These are phyloP conservation scores for Emergomyces orientalis DNA, from an alignment of 2,329 filamentous ascomycete species.

Conservation along the genomic window DNA sequence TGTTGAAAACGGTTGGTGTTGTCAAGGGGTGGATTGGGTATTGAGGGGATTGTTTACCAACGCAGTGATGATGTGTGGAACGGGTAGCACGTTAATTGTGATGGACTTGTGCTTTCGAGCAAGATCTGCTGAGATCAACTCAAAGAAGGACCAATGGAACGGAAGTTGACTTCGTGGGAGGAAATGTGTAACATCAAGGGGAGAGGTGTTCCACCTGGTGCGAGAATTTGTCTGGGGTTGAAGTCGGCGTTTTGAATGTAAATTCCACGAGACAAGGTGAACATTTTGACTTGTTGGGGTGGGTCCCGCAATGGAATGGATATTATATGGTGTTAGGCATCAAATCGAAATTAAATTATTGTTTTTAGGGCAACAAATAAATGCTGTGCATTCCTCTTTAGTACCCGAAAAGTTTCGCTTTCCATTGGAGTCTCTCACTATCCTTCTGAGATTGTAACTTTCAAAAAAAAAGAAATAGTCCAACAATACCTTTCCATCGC, in stretches of 20 bases:
- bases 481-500: no score
- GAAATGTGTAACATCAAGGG: background rate
- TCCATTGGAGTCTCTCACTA: background rate
- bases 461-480: no score
- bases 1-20: background rate
- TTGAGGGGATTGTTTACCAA: background rate
- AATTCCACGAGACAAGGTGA: no score
- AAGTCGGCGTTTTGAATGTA: no score
- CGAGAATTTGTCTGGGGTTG: background rate
- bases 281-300: no score
- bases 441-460: background rate
- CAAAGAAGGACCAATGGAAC: background rate
- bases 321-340: background rate
- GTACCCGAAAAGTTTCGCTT: background rate
- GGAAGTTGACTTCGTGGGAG: background rate
- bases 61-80: background rate
- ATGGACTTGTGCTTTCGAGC: background rate
- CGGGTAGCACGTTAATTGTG: background rate
- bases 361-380: background rate
- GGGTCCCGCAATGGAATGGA: no score
- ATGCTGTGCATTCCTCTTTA: background rate
- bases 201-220: background rate
- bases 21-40: background rate
- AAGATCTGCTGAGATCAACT: background rate
- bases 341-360: background rate